phyloP scores from a whole-genome alignment of 2,329 filamentous ascomycete species.

The Fusarium sp. region DNA sequence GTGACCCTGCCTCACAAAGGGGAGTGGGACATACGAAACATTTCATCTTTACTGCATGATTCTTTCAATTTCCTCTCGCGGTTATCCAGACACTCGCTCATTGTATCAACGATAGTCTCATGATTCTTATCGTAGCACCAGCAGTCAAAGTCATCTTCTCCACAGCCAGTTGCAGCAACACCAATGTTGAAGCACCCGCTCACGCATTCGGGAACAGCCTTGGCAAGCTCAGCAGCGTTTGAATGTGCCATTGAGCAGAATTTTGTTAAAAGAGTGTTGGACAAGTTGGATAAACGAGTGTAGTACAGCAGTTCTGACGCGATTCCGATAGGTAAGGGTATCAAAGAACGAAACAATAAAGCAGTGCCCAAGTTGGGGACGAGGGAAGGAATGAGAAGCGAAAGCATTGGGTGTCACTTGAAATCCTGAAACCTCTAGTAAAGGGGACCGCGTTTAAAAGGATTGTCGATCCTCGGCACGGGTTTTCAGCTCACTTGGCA shows the following conservation, averaged over 20 bases:
- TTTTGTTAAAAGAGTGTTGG: background rate
- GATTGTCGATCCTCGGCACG: background rate
- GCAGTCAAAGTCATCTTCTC: constrained; percentile 38
- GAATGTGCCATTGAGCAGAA: constrained; percentile 32
- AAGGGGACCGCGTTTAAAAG: constrained; percentile 17
- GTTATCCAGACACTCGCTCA: constrained; percentile 36
- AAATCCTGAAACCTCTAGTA: background rate
- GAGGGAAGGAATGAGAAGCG: background rate
- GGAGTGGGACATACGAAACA: constrained; percentile 32
- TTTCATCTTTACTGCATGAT: constrained; percentile 36
- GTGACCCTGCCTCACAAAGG: background rate
- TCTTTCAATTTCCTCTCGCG: constrained; percentile 23
- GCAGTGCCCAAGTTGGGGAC: background rate
- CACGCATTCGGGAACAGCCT: constrained; percentile 36
- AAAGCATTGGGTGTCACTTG: background rate
- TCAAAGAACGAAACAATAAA: background rate
- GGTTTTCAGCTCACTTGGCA: background rate
- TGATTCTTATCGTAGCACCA: constrained; percentile 43
- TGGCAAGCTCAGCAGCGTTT: constrained; percentile 33
- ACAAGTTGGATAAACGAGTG: background rate
- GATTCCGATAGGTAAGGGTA: background rate
- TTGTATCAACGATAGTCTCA: constrained; percentile 40
- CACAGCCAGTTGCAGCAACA: constrained; percentile 39
- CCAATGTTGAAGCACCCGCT: constrained; percentile 39
- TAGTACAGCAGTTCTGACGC: background rate